Conservation (phyloP, 345 rosid genomes). For the Eutrema yunnanense region DNA sequence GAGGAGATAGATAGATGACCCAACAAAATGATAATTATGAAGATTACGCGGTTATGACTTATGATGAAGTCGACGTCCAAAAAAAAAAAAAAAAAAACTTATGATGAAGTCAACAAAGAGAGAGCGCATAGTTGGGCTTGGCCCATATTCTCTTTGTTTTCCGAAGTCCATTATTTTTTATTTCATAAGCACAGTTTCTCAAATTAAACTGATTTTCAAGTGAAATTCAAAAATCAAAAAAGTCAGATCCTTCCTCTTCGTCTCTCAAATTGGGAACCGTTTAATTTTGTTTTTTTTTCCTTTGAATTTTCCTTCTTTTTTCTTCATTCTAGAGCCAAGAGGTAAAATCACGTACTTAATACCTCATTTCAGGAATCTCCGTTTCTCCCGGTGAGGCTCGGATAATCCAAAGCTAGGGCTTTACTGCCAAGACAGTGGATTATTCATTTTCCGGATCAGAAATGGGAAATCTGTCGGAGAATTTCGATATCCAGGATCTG, state of each 20-base stretch:
- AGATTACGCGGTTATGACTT: neutral
- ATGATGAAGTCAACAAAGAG: neutral
- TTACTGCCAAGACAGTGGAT: neutral
- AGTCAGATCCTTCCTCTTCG: neutral
- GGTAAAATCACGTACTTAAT: neutral
- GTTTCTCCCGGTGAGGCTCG: neutral
- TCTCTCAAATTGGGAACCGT: neutral
- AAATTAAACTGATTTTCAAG: neutral
- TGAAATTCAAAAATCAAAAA: neutral
- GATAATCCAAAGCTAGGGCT: slow-evolving; percentile 4
- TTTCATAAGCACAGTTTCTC: neutral
- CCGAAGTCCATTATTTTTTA: no score
- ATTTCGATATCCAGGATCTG: slow-evolving; percentile 42
- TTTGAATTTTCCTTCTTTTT: neutral
- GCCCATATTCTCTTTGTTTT: neutral
- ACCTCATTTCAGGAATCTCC: neutral
- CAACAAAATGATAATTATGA: neutral
- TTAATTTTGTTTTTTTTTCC: neutral
- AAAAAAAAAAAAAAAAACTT: neutral
- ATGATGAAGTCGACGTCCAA: neutral
- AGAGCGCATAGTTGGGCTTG: neutral
- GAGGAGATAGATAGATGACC: slow-evolving; percentile 15
- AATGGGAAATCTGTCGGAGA: slow-evolving; percentile 48
- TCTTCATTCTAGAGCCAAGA: neutral
- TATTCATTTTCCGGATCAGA: neutral